Evolutionary conservation across 352 stramenopile genomes (phyloP), one percentile per base, ranked within the genome.

Genomic region (Pythium phragmiticola): DNA sequence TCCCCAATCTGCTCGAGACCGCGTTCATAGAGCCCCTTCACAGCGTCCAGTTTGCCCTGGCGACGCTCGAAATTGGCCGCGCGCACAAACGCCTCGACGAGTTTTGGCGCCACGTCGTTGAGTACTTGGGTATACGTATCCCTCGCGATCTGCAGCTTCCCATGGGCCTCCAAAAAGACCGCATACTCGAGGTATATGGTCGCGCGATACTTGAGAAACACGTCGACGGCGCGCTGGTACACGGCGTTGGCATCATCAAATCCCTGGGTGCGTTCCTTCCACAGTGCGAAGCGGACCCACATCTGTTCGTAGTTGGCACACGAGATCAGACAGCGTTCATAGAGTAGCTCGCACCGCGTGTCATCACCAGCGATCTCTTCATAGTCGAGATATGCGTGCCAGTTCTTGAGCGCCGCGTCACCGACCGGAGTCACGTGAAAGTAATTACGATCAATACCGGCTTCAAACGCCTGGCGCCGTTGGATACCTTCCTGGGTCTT

Each of bases 291-390:
- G 30, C 84, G 84, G 26, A 90, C 58, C 84, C 84, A 93, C 65
- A 93, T 82, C 42, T 88, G 73, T 56, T 91, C 82, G 63, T 93
- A 93, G 70, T 93, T 93, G 9, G 84, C 84, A 61, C 84, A 93
- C 9, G 84, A 79, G 64, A 93, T 90, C 53, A 93, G 52, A 63
- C 84, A 91, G 28, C 84, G 84, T 65, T 91, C 82, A 69, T 93
- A 93, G 16, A 93, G 63, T 33, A 77, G 71, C 58, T 88, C 70
- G 47, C 80, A 90, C n/a, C 77, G 78, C 14, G 49, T 55, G 39
- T 67, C 52, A 58, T 91, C 73, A 4, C 69, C 79, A 8, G 70
- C 66, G 23, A 75, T 75, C 41, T 93, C 84, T 74, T 93, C 84
- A 56, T 83, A 93, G 52, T 93, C 84, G 48, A 93, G 62, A 51